These are phyloP conservation scores for Chamaecyparis obtusa DNA, from an alignment of 75 land plant genomes.

Conservation along the genomic window DNA sequence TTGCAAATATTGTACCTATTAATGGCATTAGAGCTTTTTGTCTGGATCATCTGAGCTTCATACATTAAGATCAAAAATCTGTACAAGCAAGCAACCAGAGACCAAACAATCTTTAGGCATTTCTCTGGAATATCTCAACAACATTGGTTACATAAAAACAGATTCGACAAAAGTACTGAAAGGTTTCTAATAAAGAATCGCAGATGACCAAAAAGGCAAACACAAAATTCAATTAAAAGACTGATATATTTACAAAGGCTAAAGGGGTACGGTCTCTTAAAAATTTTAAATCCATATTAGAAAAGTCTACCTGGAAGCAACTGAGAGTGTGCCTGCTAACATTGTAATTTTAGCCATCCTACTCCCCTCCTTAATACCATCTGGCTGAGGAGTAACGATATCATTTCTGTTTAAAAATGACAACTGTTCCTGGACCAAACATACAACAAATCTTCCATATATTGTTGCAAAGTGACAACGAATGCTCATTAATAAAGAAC, in stretches of 20 bases:
- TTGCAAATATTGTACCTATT: background rate
- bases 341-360: background rate
- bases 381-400: background rate
- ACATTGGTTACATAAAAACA: background rate
- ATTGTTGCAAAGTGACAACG: background rate
- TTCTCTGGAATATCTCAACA: background rate
- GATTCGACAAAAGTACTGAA: background rate
- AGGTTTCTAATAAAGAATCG: background rate
- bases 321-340: background rate
- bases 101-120: background rate
- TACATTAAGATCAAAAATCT: conserved; percentile 3
- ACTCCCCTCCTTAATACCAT: background rate
- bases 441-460: conserved; percentile 13
- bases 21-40: background rate
- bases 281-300: background rate
- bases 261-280: background rate
- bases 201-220: background rate
- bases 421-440: background rate
- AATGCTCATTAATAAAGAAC: conserved; percentile 7
- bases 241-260: background rate
- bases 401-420: background rate
- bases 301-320: conserved; percentile 6
- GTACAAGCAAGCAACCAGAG: background rate
- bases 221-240: background rate
- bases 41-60: conserved; percentile 1